Conservation (phyloP, 2,329 filamentous ascomycete genomes). For the Penicillium digitatum region DNA sequence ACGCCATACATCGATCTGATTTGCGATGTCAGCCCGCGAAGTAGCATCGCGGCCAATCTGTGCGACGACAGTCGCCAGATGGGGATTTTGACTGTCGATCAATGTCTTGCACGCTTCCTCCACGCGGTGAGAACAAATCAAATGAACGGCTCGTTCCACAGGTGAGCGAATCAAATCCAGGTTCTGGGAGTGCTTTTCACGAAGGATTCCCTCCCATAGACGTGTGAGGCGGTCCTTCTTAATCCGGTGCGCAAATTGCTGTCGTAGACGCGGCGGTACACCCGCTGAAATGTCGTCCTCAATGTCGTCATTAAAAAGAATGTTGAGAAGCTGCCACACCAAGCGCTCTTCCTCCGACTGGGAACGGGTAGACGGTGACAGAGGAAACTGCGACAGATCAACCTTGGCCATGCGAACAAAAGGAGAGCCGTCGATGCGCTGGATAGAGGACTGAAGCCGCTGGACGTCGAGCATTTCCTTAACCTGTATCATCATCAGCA, state of each 20-base stretch:
- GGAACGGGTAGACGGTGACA: constrained; percentile 27
- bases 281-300: constrained; percentile 45
- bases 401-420: constrained; percentile 41
- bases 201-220: constrained; percentile 41
- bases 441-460: constrained; percentile 42
- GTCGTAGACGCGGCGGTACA: constrained; percentile 38
- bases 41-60: constrained; percentile 71
- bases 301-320: constrained; percentile 73
- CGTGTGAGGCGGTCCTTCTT: constrained; percentile 47
- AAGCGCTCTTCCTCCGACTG: constrained; percentile 37
- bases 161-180: constrained; percentile 60
- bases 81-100: constrained; percentile 70
- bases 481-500: constrained; percentile 15
- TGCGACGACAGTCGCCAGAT: constrained; percentile 77
- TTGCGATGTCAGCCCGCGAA: constrained; percentile 68
- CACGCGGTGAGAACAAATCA: constrained; percentile 73
- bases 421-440: constrained; percentile 57
- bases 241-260: constrained; percentile 43
- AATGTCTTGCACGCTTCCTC: constrained; percentile 79
- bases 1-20: constrained; percentile 81
- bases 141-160: constrained; percentile 80
- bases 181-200: constrained; percentile 64
- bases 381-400: constrained; percentile 34
- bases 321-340: constrained; percentile 80
- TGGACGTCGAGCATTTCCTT: constrained; percentile 35